phyloP scores from a whole-genome alignment of 257 asterid species.

The Nicotiana paniculata region DNA sequence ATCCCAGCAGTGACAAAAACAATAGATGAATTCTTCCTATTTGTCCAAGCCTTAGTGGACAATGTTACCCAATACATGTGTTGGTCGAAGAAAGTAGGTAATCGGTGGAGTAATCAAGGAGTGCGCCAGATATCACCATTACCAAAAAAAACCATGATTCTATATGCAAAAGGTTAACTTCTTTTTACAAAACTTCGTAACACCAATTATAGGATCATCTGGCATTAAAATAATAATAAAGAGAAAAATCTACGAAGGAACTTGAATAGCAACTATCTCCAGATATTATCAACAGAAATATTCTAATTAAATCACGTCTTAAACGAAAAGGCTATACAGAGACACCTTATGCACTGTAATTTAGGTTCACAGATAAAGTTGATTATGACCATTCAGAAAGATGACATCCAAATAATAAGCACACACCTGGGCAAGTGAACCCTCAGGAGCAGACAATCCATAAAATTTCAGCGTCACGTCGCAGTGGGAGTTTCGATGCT shows the following conservation, averaged over 20 bases:
- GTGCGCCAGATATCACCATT: not conserved
- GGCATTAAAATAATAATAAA: not conserved
- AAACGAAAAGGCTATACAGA: not conserved
- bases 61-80: not conserved
- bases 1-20: not conserved
- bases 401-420: constrained; percentile 12
- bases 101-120: not conserved
- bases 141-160: not conserved
- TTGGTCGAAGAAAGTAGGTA: not conserved
- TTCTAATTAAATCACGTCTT: not conserved
- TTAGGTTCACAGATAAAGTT: not conserved
- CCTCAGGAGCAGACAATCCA: constrained; percentile 96
- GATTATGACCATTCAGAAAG: not conserved
- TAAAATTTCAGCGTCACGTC: constrained; percentile 80
- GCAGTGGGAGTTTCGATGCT: constrained; percentile 71
- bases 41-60: not conserved
- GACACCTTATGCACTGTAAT: not conserved
- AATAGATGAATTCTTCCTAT: not conserved
- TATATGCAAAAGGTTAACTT: not conserved
- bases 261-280: not conserved
- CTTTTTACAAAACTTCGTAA: not conserved
- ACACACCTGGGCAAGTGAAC: constrained; percentile 95
- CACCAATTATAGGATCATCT: not conserved
- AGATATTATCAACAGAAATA: not conserved
- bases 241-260: not conserved